A percentile compares a stretch with the other conserved stretches of the same genome.
These are phyloP conservation scores for Talaromyces nanjingensis DNA, from an alignment of 495 filamentous ascomycete genomes.

Conservation along the genomic window DNA sequence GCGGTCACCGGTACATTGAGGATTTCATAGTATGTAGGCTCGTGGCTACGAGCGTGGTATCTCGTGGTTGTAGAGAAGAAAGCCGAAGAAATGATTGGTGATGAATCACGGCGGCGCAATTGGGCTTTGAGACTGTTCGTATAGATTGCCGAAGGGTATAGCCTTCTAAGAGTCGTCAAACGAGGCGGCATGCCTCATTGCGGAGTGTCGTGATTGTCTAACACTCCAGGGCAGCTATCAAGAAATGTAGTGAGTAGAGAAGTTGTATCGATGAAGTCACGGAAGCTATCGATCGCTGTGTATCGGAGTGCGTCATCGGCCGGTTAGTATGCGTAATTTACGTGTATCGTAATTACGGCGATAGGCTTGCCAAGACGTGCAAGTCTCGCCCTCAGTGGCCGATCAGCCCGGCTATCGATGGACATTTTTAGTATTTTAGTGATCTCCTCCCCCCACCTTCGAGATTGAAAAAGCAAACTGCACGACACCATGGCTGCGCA, in stretches of 20 bases:
- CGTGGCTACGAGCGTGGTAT: conserved; percentile 21
- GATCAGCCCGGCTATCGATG: background rate
- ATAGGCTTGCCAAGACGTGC: conserved; percentile 5
- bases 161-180: conserved; percentile 17
- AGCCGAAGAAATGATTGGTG: background rate
- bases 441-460: conserved; percentile 1
- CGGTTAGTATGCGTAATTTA: background rate
- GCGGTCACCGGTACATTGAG: conserved; percentile 67
- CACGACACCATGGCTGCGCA: conserved; percentile 45
- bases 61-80: conserved; percentile 7
- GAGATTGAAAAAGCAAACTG: background rate
- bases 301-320: background rate
- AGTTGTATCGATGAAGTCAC: conserved; percentile 4
- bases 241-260: background rate
- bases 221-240: background rate
- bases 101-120: conserved; percentile 10
- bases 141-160: background rate
- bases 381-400: too few relatives aligned
- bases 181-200: conserved; percentile 50
- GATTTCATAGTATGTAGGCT: conserved; percentile 69
- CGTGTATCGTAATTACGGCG: background rate
- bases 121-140: background rate
- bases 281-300: conserved; percentile 2
- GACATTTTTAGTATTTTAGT: conserved; percentile 4
- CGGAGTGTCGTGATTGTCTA: conserved; percentile 4